Conservation (phyloP, 306 rosid species). For the Canavalia ensiformis region DNA sequence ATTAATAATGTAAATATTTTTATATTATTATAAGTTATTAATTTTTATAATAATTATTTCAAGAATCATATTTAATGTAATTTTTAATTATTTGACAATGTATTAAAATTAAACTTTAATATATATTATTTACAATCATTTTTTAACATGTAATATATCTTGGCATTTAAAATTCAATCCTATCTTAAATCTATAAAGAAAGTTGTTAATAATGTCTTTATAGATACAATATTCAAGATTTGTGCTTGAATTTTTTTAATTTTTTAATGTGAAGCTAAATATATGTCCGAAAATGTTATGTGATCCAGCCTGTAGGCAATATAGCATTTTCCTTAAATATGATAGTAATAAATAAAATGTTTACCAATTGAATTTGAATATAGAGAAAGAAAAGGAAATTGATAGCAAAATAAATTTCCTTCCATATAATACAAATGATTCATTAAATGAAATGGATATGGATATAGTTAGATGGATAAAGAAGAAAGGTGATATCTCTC, state of each 20-base stretch:
- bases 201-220: background rate
- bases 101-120: too few relatives aligned
- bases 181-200: background rate
- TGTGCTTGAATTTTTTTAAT: background rate
- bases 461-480: constrained; percentile 31
- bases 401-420: background rate
- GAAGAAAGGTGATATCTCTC: constrained; percentile 16
- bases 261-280: background rate
- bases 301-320: background rate
- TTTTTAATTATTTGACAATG: too few relatives aligned
- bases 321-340: background rate
- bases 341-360: background rate
- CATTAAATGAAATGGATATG: constrained; percentile 13
- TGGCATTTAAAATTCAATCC: background rate
- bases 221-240: background rate
- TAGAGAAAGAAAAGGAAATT: background rate
- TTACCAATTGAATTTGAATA: background rate
- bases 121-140: background rate
- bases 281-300: background rate
- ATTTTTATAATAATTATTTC: too few relatives aligned
- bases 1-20: too few relatives aligned
- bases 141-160: too few relatives aligned
- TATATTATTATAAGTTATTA: too few relatives aligned
- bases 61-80: too few relatives aligned
- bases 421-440: background rate